A percentile compares a stretch with the other conserved stretches of the same genome.
Conservation (phyloP, 805 yeast genomes). For the Pichia pseudocactophila region DNA sequence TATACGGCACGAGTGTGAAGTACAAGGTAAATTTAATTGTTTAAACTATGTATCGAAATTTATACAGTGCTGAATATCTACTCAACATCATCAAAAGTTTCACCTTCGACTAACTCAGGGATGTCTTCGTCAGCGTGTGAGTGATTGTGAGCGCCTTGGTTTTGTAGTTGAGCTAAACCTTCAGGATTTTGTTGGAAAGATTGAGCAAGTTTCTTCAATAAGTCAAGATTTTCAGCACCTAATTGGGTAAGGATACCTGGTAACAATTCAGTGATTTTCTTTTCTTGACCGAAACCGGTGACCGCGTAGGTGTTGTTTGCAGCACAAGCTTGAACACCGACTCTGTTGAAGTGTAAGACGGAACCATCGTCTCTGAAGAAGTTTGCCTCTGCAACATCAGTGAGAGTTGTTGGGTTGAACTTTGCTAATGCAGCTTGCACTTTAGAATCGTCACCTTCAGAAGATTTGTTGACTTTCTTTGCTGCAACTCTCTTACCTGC, state of each 20-base stretch:
- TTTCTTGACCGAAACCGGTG: conserved; percentile 92
- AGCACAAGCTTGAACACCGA: conserved; percentile 90
- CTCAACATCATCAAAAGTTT: conserved; percentile 58
- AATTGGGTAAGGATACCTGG: conserved; percentile 93
- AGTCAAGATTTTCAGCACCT: conserved; percentile 90
- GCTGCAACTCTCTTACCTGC: conserved; percentile 87
- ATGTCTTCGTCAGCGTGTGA: conserved; percentile 47
- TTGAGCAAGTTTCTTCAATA: conserved; percentile 83
- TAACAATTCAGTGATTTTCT: conserved; percentile 82
- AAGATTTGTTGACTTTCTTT: conserved; percentile 58
- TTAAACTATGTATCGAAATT: neutral
- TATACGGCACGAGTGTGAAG: neutral
- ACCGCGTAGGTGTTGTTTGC: conserved; percentile 87
- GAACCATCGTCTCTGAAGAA: conserved; percentile 95
- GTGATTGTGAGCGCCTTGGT: conserved; percentile 12
- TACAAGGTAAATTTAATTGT: neutral
- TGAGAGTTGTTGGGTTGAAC: conserved; percentile 80
- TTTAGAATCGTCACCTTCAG: conserved; percentile 84
- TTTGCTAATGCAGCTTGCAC: conserved; percentile 82
- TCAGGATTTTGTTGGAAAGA: conserved; percentile 57
- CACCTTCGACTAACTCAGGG: conserved; percentile 81
- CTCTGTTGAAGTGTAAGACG: conserved; percentile 92
- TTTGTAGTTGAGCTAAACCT: conserved; percentile 28
- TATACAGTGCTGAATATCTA: neutral
- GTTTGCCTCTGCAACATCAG: conserved; percentile 93